A percentile compares a stretch with the other conserved stretches of the same genome.
These are phyloP conservation scores for Pisolithus albus DNA, from an alignment of 768 basidiomycete species.

Conservation along the genomic window DNA sequence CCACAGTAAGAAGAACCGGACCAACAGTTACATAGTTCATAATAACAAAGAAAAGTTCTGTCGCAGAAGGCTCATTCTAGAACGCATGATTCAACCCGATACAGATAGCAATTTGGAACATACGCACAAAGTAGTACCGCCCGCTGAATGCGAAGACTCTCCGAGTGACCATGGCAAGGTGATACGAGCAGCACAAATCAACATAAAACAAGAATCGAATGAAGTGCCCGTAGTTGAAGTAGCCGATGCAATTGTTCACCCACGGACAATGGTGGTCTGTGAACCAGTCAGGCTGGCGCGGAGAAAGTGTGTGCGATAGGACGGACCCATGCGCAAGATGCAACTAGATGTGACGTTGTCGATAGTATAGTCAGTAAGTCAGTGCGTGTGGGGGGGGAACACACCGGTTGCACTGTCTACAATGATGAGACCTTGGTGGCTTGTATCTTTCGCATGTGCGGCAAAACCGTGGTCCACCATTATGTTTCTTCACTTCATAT, in stretches of 20 bases:
- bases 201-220: constrained; percentile 91
- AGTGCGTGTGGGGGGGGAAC: constrained; percentile 17
- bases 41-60: constrained; percentile 78
- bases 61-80: constrained; percentile 61
- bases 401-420: constrained; percentile 77
- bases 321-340: constrained; percentile 82
- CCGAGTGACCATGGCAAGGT: constrained; percentile 72
- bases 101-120: not conserved
- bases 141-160: constrained; percentile 48
- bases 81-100: constrained; percentile 1
- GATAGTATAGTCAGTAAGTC: not conserved
- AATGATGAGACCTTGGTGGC: constrained; percentile 89
- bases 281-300: constrained; percentile 4
- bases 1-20: constrained; percentile 83
- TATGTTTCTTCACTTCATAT: constrained; percentile 86
- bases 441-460: constrained; percentile 81
- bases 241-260: constrained; percentile 93
- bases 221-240: constrained; percentile 84
- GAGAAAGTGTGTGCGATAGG: not conserved
- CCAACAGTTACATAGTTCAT: constrained; percentile 80
- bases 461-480: constrained; percentile 79
- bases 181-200: constrained; percentile 83
- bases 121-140: constrained; percentile 47
- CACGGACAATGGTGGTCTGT: constrained; percentile 88
- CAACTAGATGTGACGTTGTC: constrained; percentile 40